Evolutionary conservation across 805 yeast genomes (phyloP).

Genomic region (Starmera pachycereana): DNA sequence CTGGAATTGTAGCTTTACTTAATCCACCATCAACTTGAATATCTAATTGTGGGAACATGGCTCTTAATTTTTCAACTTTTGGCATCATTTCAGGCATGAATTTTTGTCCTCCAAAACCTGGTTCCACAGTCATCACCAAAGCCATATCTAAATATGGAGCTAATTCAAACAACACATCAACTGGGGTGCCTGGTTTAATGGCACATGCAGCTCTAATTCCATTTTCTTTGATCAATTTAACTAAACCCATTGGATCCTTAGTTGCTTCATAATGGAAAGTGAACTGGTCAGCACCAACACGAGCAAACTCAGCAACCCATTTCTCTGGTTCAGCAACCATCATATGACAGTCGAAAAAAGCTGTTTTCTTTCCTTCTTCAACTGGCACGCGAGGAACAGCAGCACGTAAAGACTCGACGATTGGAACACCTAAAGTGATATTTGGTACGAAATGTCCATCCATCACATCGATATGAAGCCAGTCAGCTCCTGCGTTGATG

Average conservation of each 20-base stretch:
- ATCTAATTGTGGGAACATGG: constrained; percentile 64
- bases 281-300: constrained; percentile 92
- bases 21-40: constrained; percentile 97
- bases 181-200: constrained; percentile 86
- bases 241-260: constrained; percentile 61
- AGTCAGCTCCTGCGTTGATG: constrained; percentile 76
- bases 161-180: constrained; percentile 66
- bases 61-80: constrained; percentile 72
- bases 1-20: constrained; percentile 73
- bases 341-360: constrained; percentile 93
- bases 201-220: constrained; percentile 96
- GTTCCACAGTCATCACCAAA: constrained; percentile 97
- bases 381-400: constrained; percentile 52
- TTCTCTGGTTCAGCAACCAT: constrained; percentile 89
- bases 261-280: constrained; percentile 96
- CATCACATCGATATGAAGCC: constrained; percentile 98
- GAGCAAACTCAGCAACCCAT: constrained; percentile 89
- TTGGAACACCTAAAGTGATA: constrained; percentile 88
- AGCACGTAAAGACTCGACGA: constrained; percentile 67
- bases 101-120: constrained; percentile 97
- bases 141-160: constrained; percentile 84
- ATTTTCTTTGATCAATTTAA: constrained; percentile 59
- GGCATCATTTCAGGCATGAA: constrained; percentile 97
- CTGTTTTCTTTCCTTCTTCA: constrained; percentile 30
- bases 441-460: constrained; percentile 98